Conservation (phyloP, 2,329 filamentous ascomycete genomes). For the Aspergillus sp. region DNA sequence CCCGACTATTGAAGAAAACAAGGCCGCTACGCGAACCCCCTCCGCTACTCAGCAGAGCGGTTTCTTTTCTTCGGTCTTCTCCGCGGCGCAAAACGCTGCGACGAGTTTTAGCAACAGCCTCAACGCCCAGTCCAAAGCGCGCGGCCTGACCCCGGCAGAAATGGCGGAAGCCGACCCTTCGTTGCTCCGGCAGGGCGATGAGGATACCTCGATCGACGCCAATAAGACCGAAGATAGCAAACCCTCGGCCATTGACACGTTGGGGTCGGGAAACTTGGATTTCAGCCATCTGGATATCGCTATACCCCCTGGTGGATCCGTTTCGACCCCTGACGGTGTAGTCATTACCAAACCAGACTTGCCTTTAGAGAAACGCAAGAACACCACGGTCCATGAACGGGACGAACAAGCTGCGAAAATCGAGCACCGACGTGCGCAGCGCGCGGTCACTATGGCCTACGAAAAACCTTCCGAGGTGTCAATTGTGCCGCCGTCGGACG, state of each 20-base stretch:
- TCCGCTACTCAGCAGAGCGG: conserved; percentile 57
- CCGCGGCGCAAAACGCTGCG: conserved; percentile 88
- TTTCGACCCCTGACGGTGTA: conserved; percentile 39
- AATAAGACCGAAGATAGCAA: conserved; percentile 52
- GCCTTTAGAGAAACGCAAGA: conserved; percentile 34
- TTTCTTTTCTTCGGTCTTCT: conserved; percentile 93
- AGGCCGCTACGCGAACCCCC: conserved; percentile 52
- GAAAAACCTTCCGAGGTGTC: conserved; percentile 40
- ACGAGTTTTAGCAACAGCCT: conserved; percentile 69
- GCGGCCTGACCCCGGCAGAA: conserved; percentile 32
- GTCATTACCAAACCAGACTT: conserved; percentile 37
- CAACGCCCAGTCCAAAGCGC: conserved; percentile 50
- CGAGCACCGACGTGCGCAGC: conserved; percentile 59
- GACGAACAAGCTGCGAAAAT: conserved; percentile 57
- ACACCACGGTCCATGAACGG: conserved; percentile 35
- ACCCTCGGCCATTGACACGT: conserved; percentile 79
- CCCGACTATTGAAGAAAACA: conserved; percentile 68
- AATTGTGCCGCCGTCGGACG: conserved; percentile 43
- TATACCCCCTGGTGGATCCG: conserved; percentile 31
- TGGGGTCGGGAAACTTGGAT: conserved; percentile 85
- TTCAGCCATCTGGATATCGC: conserved; percentile 81
- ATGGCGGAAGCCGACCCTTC: conserved; percentile 32
- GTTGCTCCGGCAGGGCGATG: conserved; percentile 23
- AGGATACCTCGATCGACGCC: conserved; percentile 18
- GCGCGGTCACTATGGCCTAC: conserved; percentile 63